Percentiles rank a stretch among this genome's conserved stretches.
Conservation (phyloP, 163 green algal genomes). For the Prototheca wickerhamii region DNA sequence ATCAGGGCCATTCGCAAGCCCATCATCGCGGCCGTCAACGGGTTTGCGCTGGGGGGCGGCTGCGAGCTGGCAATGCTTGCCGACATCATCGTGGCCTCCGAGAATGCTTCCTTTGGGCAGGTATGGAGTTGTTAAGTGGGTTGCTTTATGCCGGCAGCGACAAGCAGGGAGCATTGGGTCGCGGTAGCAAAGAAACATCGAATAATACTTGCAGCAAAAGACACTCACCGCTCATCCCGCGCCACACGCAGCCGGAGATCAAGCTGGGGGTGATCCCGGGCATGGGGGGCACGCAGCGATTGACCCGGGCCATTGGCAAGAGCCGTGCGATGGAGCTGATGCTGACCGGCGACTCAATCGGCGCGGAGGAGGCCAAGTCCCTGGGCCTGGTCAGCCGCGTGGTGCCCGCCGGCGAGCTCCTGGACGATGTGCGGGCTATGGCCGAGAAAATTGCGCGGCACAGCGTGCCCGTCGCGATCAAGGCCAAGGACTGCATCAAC, state of each 20-base stretch:
- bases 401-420: constrained; percentile 4
- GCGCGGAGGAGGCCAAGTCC: constrained; percentile 13
- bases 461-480: constrained; percentile 33
- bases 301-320: constrained; percentile 61
- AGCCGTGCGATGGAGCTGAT: constrained; percentile 71
- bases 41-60: constrained; percentile 65
- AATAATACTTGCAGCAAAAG: not conserved
- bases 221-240: not conserved
- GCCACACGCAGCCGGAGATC: constrained; percentile 61
- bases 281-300: constrained; percentile 75
- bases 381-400: constrained; percentile 8
- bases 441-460: constrained; percentile 45
- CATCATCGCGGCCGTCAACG: constrained; percentile 73
- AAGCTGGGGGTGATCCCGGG: constrained; percentile 70
- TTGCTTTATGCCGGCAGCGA: too few species aligned
- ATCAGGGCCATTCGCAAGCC: constrained; percentile 47
- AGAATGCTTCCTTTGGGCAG: constrained; percentile 63
- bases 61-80: constrained; percentile 73
- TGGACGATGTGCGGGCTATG: constrained; percentile 14
- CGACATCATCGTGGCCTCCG: constrained; percentile 66
- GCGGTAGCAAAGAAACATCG: not conserved
- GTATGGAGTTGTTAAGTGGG: constrained; percentile 9
- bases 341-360: constrained; percentile 44
- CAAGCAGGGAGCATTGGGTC: too few species aligned
- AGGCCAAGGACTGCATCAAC: constrained; percentile 60